phyloP scores from a whole-genome alignment of 495 filamentous ascomycete genomes.

The Penicillium bialowiezense region DNA sequence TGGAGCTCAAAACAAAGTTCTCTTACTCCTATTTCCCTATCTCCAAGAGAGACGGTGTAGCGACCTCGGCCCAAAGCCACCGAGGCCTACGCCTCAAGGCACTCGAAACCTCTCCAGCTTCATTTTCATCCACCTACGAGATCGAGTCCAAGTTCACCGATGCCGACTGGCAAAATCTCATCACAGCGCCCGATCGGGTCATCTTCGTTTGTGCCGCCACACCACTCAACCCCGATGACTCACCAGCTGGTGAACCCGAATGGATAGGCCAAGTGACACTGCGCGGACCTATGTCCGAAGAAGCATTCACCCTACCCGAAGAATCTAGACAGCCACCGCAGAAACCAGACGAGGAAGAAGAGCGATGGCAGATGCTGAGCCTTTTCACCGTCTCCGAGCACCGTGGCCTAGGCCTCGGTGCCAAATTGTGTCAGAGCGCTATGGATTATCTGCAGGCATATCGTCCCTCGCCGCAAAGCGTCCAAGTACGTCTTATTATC shows the following conservation, averaged over 20 bases:
- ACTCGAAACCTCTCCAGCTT: constrained; percentile 18
- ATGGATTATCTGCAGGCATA: constrained; percentile 23
- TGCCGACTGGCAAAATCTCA: constrained; percentile 22
- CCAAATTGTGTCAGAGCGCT: constrained; percentile 29
- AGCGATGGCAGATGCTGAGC: constrained; percentile 37
- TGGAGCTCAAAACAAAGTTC: no score
- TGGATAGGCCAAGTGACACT: constrained; percentile 38
- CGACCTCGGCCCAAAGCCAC: constrained; percentile 23
- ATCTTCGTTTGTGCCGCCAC: constrained; percentile 32
- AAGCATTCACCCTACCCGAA: constrained; percentile 18
- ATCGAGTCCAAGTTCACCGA: constrained; percentile 26
- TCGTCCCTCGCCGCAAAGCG: constrained; percentile 3
- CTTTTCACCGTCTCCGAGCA: constrained; percentile 30
- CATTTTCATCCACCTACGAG: constrained; percentile 34
- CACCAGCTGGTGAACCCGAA: constrained; percentile 7
- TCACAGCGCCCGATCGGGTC: constrained; percentile 16
- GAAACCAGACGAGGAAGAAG: constrained; percentile 19
- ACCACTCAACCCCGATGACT: constrained; percentile 1
- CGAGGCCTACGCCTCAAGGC: constrained; percentile 24
- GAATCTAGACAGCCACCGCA: constrained; percentile 18
- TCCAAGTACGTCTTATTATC: constrained; percentile 30
- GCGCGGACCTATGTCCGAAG: constrained; percentile 21
- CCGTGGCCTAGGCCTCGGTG: constrained; percentile 31
- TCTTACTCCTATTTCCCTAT: constrained; percentile 19
- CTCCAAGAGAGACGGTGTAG: constrained; percentile 13